These are phyloP conservation scores for Hygrocybe coccinea DNA, from an alignment of 768 basidiomycete genomes.

Conservation along the genomic window DNA sequence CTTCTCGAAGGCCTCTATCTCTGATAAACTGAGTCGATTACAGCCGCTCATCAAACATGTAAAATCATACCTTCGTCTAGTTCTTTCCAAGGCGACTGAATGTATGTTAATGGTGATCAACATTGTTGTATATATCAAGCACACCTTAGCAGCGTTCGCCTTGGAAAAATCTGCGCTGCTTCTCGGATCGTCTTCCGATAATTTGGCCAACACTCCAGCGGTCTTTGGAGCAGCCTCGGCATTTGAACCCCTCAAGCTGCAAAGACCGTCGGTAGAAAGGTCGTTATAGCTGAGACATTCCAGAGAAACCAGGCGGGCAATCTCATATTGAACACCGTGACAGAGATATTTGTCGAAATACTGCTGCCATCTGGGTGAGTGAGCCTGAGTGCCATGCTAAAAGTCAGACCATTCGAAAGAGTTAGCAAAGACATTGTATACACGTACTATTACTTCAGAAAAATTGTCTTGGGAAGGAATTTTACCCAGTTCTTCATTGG, in stretches of 20 bases:
- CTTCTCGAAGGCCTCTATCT: conserved; percentile 38
- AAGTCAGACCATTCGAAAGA: neutral
- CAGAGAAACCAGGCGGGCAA: conserved; percentile 40
- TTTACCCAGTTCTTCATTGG: neutral
- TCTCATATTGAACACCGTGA: conserved; percentile 51
- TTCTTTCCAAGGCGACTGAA: conserved; percentile 60
- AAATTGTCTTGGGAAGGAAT: neutral
- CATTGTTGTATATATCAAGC: neutral
- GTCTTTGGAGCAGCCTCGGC: conserved; percentile 27
- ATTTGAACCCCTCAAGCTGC: conserved; percentile 29
- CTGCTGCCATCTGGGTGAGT: conserved; percentile 9
- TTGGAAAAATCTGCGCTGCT: conserved; percentile 29
- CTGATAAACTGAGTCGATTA: conserved; percentile 17
- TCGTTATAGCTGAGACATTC: conserved; percentile 27
- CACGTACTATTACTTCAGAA: neutral
- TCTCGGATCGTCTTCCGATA: neutral
- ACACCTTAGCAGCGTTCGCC: conserved; percentile 31
- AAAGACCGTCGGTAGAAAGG: conserved; percentile 27
- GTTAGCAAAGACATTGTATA: neutral
- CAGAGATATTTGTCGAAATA: conserved; percentile 29
- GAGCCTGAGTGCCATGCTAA: neutral
- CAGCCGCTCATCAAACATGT: neutral
- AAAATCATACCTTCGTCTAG: conserved; percentile 35
- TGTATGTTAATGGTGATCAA: neutral
- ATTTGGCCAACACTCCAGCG: conserved; percentile 10